Evolutionary conservation across 495 filamentous ascomycete genomes (phyloP).

Genomic region (Hypoxylon crocopeplum): DNA sequence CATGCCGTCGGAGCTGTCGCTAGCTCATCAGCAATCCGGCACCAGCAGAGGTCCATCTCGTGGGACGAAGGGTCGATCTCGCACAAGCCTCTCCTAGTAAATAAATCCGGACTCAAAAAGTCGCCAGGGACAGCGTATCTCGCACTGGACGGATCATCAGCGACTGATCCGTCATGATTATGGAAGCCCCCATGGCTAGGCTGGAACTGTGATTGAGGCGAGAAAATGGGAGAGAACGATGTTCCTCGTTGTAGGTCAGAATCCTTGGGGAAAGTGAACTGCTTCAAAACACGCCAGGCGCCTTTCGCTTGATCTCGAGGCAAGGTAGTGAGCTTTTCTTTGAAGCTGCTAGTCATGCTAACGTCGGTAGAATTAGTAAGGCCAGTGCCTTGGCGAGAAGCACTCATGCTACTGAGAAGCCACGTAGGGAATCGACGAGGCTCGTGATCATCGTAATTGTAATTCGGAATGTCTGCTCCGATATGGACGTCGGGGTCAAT

Average conservation of each 20-base stretch:
- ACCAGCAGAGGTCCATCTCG: constrained; percentile 48
- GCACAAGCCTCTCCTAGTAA: constrained; percentile 38
- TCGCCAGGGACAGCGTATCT: constrained; percentile 46
- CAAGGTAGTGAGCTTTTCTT: constrained; percentile 31
- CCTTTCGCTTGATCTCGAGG: constrained; percentile 33
- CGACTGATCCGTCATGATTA: not conserved
- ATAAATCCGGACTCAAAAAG: constrained; percentile 42
- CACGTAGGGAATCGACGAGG: constrained; percentile 10
- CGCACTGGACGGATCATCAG: constrained; percentile 19
- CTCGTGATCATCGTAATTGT: not conserved
- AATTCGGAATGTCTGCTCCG: not conserved
- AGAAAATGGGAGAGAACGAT: constrained; percentile 21
- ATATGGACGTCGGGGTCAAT: not conserved
- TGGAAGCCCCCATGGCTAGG: constrained; percentile 1
- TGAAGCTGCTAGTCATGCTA: constrained; percentile 38
- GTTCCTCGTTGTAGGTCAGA: constrained; percentile 18
- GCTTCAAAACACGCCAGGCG: constrained; percentile 40
- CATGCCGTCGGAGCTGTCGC: constrained; percentile 13
- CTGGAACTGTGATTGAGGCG: constrained; percentile 12
- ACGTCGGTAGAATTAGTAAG: constrained; percentile 42
- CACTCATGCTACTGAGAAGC: not conserved
- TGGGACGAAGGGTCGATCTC: constrained; percentile 38
- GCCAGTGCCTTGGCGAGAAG: constrained; percentile 33
- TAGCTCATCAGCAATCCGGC: constrained; percentile 42
- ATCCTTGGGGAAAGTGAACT: constrained; percentile 40